These are phyloP conservation scores for Fistulifera pelliculosa DNA, from an alignment of 108 stramenopile genomes.

Conservation along the genomic window DNA sequence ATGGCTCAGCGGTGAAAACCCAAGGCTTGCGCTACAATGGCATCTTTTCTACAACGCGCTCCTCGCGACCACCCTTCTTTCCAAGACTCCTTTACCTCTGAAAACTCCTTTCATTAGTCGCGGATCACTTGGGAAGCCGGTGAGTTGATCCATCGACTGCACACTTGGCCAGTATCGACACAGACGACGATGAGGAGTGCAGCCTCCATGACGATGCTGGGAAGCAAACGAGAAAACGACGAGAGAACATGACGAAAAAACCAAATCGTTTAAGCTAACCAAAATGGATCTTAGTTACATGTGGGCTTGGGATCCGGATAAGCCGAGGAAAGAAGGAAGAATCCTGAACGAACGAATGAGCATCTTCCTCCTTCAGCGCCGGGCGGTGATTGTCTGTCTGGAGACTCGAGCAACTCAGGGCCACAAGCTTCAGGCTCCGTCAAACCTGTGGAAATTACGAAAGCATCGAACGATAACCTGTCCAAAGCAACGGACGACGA, in stretches of 20 bases:
- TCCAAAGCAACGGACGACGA: neutral
- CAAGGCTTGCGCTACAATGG: neutral
- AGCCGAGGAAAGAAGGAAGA: constrained; percentile 10
- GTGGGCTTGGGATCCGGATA: constrained; percentile 74
- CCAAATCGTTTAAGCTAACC: constrained; percentile 15
- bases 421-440: no score
- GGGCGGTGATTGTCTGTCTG: neutral
- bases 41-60: no score
- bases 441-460: no score
- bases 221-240: neutral
- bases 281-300: constrained; percentile 80
- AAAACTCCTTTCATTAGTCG: constrained; percentile 1
- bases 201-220: neutral
- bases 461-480: no score
- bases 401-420: no score
- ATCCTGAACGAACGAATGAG: neutral
- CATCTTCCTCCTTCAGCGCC: constrained; percentile 12
- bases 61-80: neutral
- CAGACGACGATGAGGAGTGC: neutral
- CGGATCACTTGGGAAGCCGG: neutral
- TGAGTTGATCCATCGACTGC: neutral
- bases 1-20: neutral
- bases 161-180: no score
- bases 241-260: neutral
- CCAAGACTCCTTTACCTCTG: neutral